Evolutionary conservation across 2,329 filamentous ascomycete species (phyloP).

Genomic region (Aureobasidium sp.): DNA sequence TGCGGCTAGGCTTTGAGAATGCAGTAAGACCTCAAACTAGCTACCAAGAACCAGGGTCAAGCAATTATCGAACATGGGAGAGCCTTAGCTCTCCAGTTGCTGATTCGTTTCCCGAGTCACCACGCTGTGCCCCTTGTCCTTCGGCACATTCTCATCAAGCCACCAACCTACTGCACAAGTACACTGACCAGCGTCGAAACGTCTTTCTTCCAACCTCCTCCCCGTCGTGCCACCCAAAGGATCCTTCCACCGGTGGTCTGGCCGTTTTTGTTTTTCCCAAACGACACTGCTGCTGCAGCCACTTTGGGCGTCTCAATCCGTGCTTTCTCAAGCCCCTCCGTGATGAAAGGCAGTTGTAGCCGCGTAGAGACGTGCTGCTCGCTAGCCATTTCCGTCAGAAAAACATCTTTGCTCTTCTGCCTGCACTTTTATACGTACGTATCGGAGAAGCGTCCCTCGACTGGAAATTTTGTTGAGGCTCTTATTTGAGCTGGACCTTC

Average conservation of each 20-base stretch:
- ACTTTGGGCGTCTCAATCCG: background rate
- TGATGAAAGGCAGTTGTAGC: background rate
- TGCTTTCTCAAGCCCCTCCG: background rate
- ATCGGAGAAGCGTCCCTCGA: background rate
- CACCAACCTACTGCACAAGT: background rate
- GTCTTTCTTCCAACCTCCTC: background rate
- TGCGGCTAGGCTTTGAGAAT: background rate
- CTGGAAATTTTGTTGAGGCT: background rate
- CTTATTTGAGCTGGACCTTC: background rate
- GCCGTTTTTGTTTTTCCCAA: background rate
- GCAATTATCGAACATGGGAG: background rate
- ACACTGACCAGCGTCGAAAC: background rate
- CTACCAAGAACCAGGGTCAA: constrained; percentile 1
- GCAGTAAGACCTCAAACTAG: background rate
- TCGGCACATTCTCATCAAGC: constrained; percentile 11
- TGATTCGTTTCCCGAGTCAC: background rate
- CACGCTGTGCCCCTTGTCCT: background rate
- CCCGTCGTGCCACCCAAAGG: background rate
- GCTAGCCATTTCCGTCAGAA: background rate
- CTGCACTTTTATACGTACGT: background rate
- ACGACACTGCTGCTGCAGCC: background rate
- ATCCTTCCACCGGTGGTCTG: background rate
- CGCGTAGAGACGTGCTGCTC: background rate
- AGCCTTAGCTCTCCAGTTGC: background rate
- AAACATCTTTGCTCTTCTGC: background rate